phyloP scores from a whole-genome alignment of 805 yeast species.

The Myxozyma mucilagina region DNA sequence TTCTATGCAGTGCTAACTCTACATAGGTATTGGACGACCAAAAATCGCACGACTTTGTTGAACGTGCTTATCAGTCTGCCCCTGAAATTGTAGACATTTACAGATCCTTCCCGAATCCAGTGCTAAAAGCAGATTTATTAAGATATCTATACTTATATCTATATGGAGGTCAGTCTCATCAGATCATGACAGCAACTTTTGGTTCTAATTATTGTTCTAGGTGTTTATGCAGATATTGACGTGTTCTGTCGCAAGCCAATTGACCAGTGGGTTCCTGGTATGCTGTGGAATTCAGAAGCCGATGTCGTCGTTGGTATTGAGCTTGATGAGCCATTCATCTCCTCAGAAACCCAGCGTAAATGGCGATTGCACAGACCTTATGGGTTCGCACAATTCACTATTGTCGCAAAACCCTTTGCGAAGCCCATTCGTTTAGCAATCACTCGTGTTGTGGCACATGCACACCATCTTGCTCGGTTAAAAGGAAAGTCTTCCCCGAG shows the following conservation, averaged over 20 bases:
- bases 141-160: slow-evolving; percentile 29
- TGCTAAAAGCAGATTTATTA: slow-evolving; percentile 28
- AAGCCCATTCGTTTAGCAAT: slow-evolving; percentile 26
- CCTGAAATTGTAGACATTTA: slow-evolving; percentile 28
- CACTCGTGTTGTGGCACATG: slow-evolving; percentile 26
- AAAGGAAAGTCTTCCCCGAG: slow-evolving; percentile 6
- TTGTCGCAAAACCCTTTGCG: slow-evolving; percentile 28
- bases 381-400: slow-evolving; percentile 23
- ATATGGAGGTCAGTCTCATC: slow-evolving; percentile 18
- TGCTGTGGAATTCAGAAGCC: slow-evolving; percentile 18
- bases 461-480: slow-evolving; percentile 14
- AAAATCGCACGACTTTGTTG: slow-evolving; percentile 17
- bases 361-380: slow-evolving; percentile 29
- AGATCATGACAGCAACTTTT: not conserved
- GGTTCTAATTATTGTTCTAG: not conserved
- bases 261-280: slow-evolving; percentile 19
- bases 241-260: slow-evolving; percentile 31
- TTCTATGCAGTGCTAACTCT: not conserved
- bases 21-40: slow-evolving; percentile 17
- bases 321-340: slow-evolving; percentile 28
- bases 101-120: slow-evolving; percentile 19
- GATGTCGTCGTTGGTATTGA: slow-evolving; percentile 28
- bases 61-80: slow-evolving; percentile 1
- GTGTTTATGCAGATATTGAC: slow-evolving; percentile 32
- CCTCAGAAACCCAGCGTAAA: slow-evolving; percentile 13